A percentile compares a stretch with the other conserved stretches of the same genome.
These are phyloP conservation scores for Akanthomyces dipterigenus DNA, from an alignment of 2,329 filamentous ascomycete species.

Conservation along the genomic window DNA sequence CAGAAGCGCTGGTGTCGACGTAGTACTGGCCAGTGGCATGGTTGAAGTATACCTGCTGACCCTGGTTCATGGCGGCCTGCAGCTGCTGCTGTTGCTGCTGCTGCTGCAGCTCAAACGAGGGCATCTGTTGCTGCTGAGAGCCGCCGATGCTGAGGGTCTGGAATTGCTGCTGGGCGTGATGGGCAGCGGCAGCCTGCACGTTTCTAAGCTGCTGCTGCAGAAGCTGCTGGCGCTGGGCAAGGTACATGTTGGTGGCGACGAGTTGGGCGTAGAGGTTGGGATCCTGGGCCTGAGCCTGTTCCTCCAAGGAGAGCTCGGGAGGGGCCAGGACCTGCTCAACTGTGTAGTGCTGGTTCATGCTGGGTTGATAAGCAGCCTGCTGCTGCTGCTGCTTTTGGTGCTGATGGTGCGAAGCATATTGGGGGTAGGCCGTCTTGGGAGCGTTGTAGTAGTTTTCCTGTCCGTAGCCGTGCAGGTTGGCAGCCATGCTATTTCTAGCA, in stretches of 20 bases:
- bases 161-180: conserved; percentile 54
- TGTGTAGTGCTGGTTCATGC: conserved; percentile 52
- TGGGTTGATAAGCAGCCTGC: conserved; percentile 23
- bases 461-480: conserved; percentile 37
- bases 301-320: conserved; percentile 69
- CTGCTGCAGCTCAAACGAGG: conserved; percentile 23
- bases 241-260: conserved; percentile 82
- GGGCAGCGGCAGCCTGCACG: conserved; percentile 65
- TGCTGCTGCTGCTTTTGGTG: conserved; percentile 19
- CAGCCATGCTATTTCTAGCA: conserved; percentile 37
- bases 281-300: conserved; percentile 66
- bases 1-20: conserved; percentile 55
- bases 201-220: conserved; percentile 87
- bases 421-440: conserved; percentile 53
- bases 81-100: conserved; percentile 31
- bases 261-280: conserved; percentile 82
- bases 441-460: conserved; percentile 39
- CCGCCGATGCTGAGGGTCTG: conserved; percentile 66
- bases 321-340: conserved; percentile 86
- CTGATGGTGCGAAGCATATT: conserved; percentile 31
- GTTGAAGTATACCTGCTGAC: conserved; percentile 79
- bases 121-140: conserved; percentile 33
- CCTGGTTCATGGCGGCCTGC: conserved; percentile 35
- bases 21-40: conserved; percentile 82
- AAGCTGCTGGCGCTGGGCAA: conserved; percentile 90